Base-by-base conservation (phyloP, 2,329 filamentous ascomycete genomes). In the Penicillium sp. region DNA sequence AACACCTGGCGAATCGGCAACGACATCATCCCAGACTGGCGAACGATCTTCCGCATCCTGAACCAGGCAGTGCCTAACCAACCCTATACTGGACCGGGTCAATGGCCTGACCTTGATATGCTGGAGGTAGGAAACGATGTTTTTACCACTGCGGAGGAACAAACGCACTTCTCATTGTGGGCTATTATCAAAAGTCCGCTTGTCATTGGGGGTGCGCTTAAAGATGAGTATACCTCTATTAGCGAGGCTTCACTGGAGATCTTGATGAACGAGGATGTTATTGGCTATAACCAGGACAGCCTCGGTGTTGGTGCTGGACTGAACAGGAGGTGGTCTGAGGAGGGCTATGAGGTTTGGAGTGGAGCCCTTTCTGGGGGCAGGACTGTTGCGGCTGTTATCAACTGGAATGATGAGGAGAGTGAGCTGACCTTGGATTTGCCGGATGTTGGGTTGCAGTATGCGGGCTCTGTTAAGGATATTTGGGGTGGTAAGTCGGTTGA, bases 271-370 rank as follows among this genome's bases (percentile, higher is more conserved):
- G 72, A 77, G 26, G 83, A 84, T 54, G 78, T 84, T 23, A 81
- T 87, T 25, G 79, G 79, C 0, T 81, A 84, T 64, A 86, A 86
- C 62, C 84, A 87, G 62, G 85, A 87, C 62, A 58, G 78, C 0
- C 68, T 86, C 0, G 82, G 77, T 0, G 71, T 79, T 53, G 81
- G 83, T 45, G 82, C 83, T 0, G 74, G 75, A n/a, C 71, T 88
- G 1, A 67, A 79, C 1, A 71, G 80, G 4, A 74, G 81, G 5
- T 78, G 79, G 63, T 79, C 80, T 0, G 76, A 80, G 23, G 77
- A 80, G 27, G 75, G 78, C 43, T 83, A 79, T 69, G 82, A 85
- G 53, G 67, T 83, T 1, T 84, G 80, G 80, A 76, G 77, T 26
- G 81, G 81, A 0, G 72, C 78, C 8, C 71, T 84, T 1, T 80